Evolutionary conservation across 495 filamentous ascomycete species (phyloP), one percentile per base, ranked within the genome.

Genomic region (Xylaria intraflava): DNA sequence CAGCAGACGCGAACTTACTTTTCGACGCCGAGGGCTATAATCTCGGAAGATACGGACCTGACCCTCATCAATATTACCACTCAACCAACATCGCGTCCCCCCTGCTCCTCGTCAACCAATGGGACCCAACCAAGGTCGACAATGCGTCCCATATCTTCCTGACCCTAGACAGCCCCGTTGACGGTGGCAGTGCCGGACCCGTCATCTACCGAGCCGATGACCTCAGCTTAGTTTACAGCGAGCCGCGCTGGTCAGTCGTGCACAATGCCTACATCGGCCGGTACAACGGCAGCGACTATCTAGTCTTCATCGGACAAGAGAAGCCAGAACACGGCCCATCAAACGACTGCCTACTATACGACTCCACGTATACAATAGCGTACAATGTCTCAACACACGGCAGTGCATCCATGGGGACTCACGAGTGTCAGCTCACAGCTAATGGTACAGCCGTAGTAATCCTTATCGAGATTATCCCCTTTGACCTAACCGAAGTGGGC

Each of bases 371-470:
- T 23, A 33, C 47, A 16, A 19, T 64, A 6, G 45, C 24, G 11
- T 46, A 58, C 16, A 61, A 58, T 30, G 23, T 63, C 47, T 48
- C 51, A 24, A 30, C 57, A 2, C 46, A 23, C 1, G 29, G 26
- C 11, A 10, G 44, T 7, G 55, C 45, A 10, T 40, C 46, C 0
- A 49, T 49, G 24, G 61, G 54, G 8, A 33, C 50, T 3, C 61
- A 63, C 12, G 61, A 63, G 24, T 57, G 54, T 29, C 50, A 52
- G 23, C 44, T 60, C 12, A 63, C 61, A 6, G 26, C 27, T 1
- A 27, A 47, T 29, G 53, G 47, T 6, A 51, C 50, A 10, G 50
- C 46, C 10, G 19, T 63, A 10, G 39, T 61, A 5, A 45, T 53
- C 12, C 31, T 56, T 0, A 61, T 47, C 19, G 48, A 52, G 27